These are phyloP conservation scores for Sedum album DNA, from an alignment of 164 flowering plant genomes.

Conservation along the genomic window DNA sequence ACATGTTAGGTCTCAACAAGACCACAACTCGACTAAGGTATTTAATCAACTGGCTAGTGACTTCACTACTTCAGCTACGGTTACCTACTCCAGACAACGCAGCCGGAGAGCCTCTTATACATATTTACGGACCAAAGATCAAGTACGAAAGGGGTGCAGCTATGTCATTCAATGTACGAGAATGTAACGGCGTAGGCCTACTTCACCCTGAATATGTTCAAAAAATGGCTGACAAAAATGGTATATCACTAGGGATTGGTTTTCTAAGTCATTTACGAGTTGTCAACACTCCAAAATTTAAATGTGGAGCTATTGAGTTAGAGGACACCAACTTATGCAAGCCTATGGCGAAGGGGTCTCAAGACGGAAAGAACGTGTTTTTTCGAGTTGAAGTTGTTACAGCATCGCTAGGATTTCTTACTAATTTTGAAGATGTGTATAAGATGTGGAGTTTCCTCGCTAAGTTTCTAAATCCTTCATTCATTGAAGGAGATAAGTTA, in stretches of 20 bases:
- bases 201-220: conserved; percentile 67
- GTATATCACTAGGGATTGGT: conserved; percentile 77
- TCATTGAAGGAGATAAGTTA: conserved; percentile 30
- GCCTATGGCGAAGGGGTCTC: no score
- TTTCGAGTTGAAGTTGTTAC: conserved; percentile 45
- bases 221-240: no score
- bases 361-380: no score
- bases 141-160: conserved; percentile 91
- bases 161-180: conserved; percentile 52
- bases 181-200: conserved; percentile 33
- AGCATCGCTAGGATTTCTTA: conserved; percentile 53
- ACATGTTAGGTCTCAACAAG: conserved; percentile 78
- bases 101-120: conserved; percentile 39
- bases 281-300: conserved; percentile 15
- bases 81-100: conserved; percentile 34
- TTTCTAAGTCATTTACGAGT: conserved; percentile 63
- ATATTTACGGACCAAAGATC: conserved; percentile 88
- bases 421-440: conserved; percentile 58
- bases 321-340: no score
- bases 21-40: conserved; percentile 62
- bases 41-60: conserved; percentile 85
- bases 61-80: conserved; percentile 70
- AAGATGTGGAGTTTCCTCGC: conserved; percentile 62
- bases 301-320: no score
- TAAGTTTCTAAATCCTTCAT: conserved; percentile 50